Evolutionary conservation across 768 basidiomycete species (phyloP), one percentile per base, ranked within the genome.

Genomic region (Chalciporus piperatus): DNA sequence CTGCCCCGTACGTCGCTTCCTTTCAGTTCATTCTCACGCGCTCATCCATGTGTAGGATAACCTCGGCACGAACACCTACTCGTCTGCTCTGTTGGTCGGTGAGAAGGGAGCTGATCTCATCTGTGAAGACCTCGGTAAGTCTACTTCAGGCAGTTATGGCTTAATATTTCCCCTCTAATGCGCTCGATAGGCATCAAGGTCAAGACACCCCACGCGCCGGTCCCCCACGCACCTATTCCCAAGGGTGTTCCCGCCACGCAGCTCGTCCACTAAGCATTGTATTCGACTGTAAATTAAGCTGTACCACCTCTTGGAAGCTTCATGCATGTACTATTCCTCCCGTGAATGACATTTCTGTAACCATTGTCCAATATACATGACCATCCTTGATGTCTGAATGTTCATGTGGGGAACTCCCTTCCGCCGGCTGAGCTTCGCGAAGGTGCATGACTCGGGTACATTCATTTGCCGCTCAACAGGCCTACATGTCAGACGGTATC

Each of bases 31-130:
- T 48, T 20, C 13, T 40, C 7, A 28, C n/a, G 25, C 22, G 27
- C 46, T 55, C 42, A 54, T 33, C 38, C 19, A 11, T 25, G 37
- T 48, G n/a, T 48, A 83, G 81, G 84, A 84, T 58, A 87, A 87
- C 68, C 68, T 85, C 57, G 84, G 83, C 52, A 85, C 84, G 39
- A 85, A 85, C 74, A 86, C 84, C 6, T 85, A 86, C 71, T 85
- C 83, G 28, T 83, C 83, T 50, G 85, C 85, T 14, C 68, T 87
- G 55, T 64, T 85, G 28, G 81, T 85, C 35, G 84, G 85, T 27
- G 84, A 87, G 74, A 86, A 86, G 70, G 84, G 81, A 28, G 83
- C 83, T 13, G 70, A 74, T 57, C 64, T 87, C 39, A 63, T 87
- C 37, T 74, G 76, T 7, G 81, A 84, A 69, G 84, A 85, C 3